phyloP scores from a whole-genome alignment of 495 filamentous ascomycete genomes.

The Neurospora terricola region DNA sequence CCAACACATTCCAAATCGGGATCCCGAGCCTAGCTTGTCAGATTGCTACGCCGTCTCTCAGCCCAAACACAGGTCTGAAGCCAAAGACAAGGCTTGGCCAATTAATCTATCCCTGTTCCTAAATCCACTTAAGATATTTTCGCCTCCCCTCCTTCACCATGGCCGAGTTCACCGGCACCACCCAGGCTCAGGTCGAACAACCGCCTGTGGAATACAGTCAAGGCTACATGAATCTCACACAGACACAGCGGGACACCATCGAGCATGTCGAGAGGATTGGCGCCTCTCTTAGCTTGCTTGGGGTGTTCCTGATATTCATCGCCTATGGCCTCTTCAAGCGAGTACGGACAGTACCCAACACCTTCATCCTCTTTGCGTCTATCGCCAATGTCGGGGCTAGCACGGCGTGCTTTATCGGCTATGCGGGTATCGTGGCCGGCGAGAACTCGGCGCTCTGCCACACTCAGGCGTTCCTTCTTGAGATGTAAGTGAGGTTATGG shows the following conservation, averaged over 20 bases:
- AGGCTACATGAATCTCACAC: constrained; percentile 24
- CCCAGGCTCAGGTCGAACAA: background rate
- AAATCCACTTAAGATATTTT: constrained; percentile 1
- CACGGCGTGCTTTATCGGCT: constrained; percentile 62
- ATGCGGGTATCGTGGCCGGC: constrained; percentile 42
- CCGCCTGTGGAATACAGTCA: background rate
- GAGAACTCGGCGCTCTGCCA: constrained; percentile 51
- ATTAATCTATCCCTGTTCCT: constrained; percentile 12
- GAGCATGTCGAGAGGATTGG: constrained; percentile 35
- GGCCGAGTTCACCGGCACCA: background rate
- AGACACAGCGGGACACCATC: constrained; percentile 19
- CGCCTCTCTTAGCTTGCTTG: constrained; percentile 53
- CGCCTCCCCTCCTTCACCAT: background rate
- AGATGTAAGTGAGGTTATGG: constrained; percentile 30
- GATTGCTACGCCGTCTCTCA: background rate
- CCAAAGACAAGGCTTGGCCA: background rate
- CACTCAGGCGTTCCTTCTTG: constrained; percentile 67
- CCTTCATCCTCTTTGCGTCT: constrained; percentile 72
- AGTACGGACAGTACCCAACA: constrained; percentile 70
- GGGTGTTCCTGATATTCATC: constrained; percentile 58
- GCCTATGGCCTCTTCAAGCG: constrained; percentile 52
- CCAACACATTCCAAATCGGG: background rate
- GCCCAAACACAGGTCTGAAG: background rate
- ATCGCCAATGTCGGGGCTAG: constrained; percentile 74
- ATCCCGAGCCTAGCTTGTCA: background rate